phyloP scores from a whole-genome alignment of 352 stramenopile species.

The Detonula confervacea region DNA sequence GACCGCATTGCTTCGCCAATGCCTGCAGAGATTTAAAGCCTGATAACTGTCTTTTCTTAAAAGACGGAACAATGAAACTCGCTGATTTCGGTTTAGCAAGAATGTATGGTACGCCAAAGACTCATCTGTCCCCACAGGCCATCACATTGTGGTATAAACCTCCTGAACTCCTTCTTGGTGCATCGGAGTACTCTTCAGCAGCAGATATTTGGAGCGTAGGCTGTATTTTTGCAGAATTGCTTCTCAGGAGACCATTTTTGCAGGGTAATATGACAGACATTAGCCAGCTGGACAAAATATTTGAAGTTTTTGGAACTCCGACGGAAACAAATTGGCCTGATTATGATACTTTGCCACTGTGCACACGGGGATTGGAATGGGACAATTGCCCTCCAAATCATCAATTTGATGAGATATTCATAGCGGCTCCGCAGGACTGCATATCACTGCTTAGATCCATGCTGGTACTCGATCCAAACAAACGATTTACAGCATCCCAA shows the following conservation, averaged over 20 bases:
- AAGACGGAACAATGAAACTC: slow-evolving; percentile 89
- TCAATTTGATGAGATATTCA: slow-evolving; percentile 85
- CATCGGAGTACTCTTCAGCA: slow-evolving; percentile 88
- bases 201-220: slow-evolving; percentile 93
- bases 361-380: slow-evolving; percentile 73
- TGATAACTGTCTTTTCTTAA: slow-evolving; percentile 90
- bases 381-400: slow-evolving; percentile 71
- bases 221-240: slow-evolving; percentile 98
- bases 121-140: slow-evolving; percentile 83
- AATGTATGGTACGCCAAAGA: slow-evolving; percentile 84
- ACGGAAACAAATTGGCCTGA: slow-evolving; percentile 84
- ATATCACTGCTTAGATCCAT: slow-evolving; percentile 82
- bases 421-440: slow-evolving; percentile 79
- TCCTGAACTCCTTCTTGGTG: slow-evolving; percentile 91
- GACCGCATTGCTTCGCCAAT: too few species aligned
- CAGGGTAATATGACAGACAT: slow-evolving; percentile 82
- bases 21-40: slow-evolving; percentile 79
- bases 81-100: slow-evolving; percentile 88
- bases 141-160: slow-evolving; percentile 96
- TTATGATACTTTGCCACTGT: slow-evolving; percentile 76
- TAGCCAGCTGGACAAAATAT: slow-evolving; percentile 81
- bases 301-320: slow-evolving; percentile 83
- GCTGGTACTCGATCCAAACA: slow-evolving; percentile 83
- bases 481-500: slow-evolving; percentile 80
- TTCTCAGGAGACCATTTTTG: slow-evolving; percentile 84